phyloP scores from a whole-genome alignment of 495 filamentous ascomycete genomes.

The Polyplosphaeria fusca region DNA sequence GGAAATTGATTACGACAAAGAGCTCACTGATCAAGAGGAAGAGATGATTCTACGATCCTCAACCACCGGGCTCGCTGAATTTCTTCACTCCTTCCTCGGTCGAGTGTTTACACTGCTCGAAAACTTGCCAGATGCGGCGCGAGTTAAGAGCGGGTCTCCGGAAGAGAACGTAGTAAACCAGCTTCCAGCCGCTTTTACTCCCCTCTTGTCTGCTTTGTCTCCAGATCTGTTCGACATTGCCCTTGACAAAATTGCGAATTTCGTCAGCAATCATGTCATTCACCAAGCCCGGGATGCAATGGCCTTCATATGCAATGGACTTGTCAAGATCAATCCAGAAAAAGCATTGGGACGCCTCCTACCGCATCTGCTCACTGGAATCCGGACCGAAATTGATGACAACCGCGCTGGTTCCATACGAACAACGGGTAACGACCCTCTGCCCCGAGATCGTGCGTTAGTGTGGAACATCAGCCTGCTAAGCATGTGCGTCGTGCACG shows the following conservation, averaged over 20 bases:
- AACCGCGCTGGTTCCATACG: slow-evolving; percentile 95
- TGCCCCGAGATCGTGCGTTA: slow-evolving; percentile 85
- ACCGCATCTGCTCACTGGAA: slow-evolving; percentile 82
- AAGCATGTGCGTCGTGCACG: slow-evolving; percentile 97
- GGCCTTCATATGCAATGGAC: slow-evolving; percentile 94
- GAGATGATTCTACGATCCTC: slow-evolving; percentile 91
- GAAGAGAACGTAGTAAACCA: slow-evolving; percentile 98
- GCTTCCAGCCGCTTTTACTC: slow-evolving; percentile 85
- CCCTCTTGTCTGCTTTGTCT: slow-evolving; percentile 85
- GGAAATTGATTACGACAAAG: slow-evolving; percentile 76
- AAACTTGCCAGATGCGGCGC: slow-evolving; percentile 86
- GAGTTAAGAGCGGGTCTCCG: slow-evolving; percentile 82
- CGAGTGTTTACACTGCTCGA: slow-evolving; percentile 93
- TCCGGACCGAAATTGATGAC: slow-evolving; percentile 93
- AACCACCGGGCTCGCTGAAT: slow-evolving; percentile 89
- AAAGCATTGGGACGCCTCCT: slow-evolving; percentile 88
- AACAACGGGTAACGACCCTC: slow-evolving; percentile 87
- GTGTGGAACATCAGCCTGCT: slow-evolving; percentile 98
- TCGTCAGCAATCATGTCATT: slow-evolving; percentile 93
- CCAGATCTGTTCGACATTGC: slow-evolving; percentile 91
- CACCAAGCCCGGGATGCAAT: slow-evolving; percentile 97
- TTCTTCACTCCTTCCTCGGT: slow-evolving; percentile 82
- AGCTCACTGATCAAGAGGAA: slow-evolving; percentile 82
- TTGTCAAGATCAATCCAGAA: slow-evolving; percentile 91
- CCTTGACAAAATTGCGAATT: slow-evolving; percentile 84